A percentile compares a stretch with the other conserved stretches of the same genome.
phyloP scores from a whole-genome alignment of 225 moss, liverwort and hornwort species.

The Straminergon stramineum region DNA sequence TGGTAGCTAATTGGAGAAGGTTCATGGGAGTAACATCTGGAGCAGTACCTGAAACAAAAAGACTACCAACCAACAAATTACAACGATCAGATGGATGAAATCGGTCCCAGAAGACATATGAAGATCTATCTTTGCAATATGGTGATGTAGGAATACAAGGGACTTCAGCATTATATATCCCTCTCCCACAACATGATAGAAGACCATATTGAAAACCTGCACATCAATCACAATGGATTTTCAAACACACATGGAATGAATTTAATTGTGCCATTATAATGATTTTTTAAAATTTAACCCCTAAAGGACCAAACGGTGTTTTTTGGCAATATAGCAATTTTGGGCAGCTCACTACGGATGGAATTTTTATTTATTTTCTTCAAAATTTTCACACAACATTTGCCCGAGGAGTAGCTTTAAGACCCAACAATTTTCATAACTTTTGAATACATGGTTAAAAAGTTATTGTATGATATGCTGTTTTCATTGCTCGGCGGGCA shows the following conservation, averaged over 20 bases:
- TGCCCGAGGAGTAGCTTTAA: too few species aligned
- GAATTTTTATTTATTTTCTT: too few species aligned
- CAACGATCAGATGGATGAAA: slow-evolving; percentile 80
- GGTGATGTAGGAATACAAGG: slow-evolving; percentile 74
- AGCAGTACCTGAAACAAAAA: slow-evolving; percentile 35
- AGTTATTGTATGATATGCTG: too few species aligned
- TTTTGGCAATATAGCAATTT: too few species aligned
- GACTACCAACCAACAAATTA: slow-evolving; percentile 41
- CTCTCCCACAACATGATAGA: slow-evolving; percentile 66
- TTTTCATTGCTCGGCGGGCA: too few species aligned
- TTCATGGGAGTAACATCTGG: slow-evolving; percentile 54
- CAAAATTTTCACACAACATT: too few species aligned
- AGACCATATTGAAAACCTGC: slow-evolving; percentile 56
- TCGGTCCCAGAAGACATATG: slow-evolving; percentile 86
- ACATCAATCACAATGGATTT: background rate
- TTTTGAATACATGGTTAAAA: too few species aligned
- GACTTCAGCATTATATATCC: slow-evolving; percentile 53
- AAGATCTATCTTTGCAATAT: slow-evolving; percentile 48
- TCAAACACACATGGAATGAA: background rate
- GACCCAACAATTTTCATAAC: too few species aligned
- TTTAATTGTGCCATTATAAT: too few species aligned
- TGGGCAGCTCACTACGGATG: too few species aligned
- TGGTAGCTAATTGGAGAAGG: slow-evolving; percentile 45
- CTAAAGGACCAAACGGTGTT: too few species aligned
- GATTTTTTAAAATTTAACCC: too few species aligned